Evolutionary conservation across 2,329 filamentous ascomycete genomes (phyloP), one percentile per base, ranked within the genome.

Genomic region (Apiospora arundinis): DNA sequence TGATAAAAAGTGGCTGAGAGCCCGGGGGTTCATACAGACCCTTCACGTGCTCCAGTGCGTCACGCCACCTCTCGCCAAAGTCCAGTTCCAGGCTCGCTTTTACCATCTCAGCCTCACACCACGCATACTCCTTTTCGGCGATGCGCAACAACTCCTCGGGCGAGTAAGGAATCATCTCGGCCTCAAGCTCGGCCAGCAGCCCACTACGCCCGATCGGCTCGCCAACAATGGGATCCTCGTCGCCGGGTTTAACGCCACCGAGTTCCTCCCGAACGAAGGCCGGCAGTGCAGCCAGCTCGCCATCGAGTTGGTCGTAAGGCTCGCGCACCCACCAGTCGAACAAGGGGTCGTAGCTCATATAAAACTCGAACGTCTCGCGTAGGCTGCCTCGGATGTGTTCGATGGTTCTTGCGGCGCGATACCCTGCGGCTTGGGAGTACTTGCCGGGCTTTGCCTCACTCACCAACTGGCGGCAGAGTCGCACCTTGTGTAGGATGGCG

Each of bases 151-250:
- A 80, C 75, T 90, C 86, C 70, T 89, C 87, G 0, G 89, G 89
- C 0, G 84, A 82, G 74, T 90, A 91, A 0, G 87, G 84, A 68
- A 91, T 89, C 83, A 89, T 85, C 77, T 91, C 88, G 0, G 85
- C 83, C 70, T 85, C 82, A 1, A 91, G 82, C 68, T 89, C 88
- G 14, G 82, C 81, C 0, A 88, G 77, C 0, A 91, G 79, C 0
- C 84, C 87, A 0, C 84, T 82, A 4, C 83, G 79, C 1, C 89
- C 88, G 67, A 90, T 88, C 0, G 88, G 88, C 72, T 90, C 84
- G 8, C 88, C 88, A 40, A 90, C 83, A 68, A 90, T 90, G 8
- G 85, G 83, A 69, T 88, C 84, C 0, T 83, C 78, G 67, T 85
- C 81, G 1, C 78, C 81, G 1, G 80, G 79, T 0, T 81, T 77